Base-by-base conservation (phyloP, 352 stramenopile species). In the Globisporangium camurandrum region DNA sequence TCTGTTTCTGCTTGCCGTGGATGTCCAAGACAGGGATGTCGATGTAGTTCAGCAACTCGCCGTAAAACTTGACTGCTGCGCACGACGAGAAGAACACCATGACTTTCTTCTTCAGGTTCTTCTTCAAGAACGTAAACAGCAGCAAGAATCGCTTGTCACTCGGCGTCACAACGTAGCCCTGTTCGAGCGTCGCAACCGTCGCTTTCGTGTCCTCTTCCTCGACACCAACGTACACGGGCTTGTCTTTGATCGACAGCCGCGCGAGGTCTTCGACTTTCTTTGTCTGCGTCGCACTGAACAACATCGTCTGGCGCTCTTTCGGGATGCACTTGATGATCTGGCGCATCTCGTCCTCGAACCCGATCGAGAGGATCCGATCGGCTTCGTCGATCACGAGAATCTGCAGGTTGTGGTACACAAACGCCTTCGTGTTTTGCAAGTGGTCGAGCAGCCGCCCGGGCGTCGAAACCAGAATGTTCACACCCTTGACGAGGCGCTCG, bases 91-190 rank as follows among this genome's bases (percentile, higher is more conserved):
- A 93, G 55, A 95, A 93, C 45, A 96, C 94, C 95, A 98, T 98
- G 47, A 98, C 95, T 65, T 99, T 99, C 64, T 99, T 99, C 62
- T 98, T 98, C 51, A 97, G 75, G 76, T 99, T 99, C 74, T 98
- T 98, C 66, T 99, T 99, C 24, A 99, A 67, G 71, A 99, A 99
- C 10, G 97, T 98, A 60, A 98, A 99, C 19, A 99, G 76, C 44
- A 99, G 70, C 43, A 99, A 74, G 62, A 99, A 99, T 30, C 97
- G 91, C 74, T 98, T 97, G 55, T 98, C 94, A 44, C 87, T 97
- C 10, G 93, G 88, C 57, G 95, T 98, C 36, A 98, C 96, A 12
- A 99, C 95, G 66, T 99, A 99, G 34, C 97, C 97, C 65, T 99
- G 96, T 61, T 98, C 95, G 39, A 99, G 67, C 24, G 90, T 95